These are phyloP conservation scores for Blastocystis sp. DNA, from an alignment of 352 stramenopile genomes.

Conservation along the genomic window DNA sequence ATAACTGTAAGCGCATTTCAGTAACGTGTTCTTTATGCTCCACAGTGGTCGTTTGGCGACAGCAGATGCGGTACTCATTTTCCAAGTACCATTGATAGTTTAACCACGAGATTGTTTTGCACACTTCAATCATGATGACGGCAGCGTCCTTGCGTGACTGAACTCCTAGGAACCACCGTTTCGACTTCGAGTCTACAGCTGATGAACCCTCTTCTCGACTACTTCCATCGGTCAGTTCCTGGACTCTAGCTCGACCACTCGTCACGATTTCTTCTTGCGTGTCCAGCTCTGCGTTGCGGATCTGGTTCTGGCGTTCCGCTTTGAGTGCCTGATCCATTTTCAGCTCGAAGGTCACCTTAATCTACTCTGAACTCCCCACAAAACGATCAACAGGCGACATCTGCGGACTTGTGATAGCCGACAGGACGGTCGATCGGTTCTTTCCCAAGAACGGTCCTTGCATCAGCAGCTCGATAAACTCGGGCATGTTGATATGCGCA, in stretches of 20 bases:
- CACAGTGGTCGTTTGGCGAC: not conserved
- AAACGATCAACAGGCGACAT: not conserved
- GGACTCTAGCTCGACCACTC: not conserved
- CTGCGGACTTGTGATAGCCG: slow-evolving; percentile 29
- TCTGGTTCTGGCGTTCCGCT: slow-evolving; percentile 58
- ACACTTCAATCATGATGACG: slow-evolving; percentile 99
- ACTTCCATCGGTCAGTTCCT: not conserved
- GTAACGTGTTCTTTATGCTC: slow-evolving; percentile 44
- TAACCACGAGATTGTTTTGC: slow-evolving; percentile 91
- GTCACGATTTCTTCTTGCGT: not conserved
- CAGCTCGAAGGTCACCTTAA: slow-evolving; percentile 65
- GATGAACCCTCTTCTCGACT: not conserved
- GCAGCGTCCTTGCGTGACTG: slow-evolving; percentile 98
- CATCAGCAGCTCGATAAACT: slow-evolving; percentile 62
- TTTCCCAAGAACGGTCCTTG: slow-evolving; percentile 62
- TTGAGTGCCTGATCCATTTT: slow-evolving; percentile 64
- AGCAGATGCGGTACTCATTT: slow-evolving; percentile 36
- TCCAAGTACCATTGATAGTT: slow-evolving; percentile 90
- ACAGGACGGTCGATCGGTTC: slow-evolving; percentile 44
- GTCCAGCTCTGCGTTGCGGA: not conserved
- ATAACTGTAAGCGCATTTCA: slow-evolving; percentile 65
- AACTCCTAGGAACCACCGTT: slow-evolving; percentile 96
- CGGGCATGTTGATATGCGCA: not conserved
- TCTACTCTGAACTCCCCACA: not conserved
- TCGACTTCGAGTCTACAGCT: slow-evolving; percentile 64